Conservation (phyloP, 179 eudicot genomes). For the Vitellaria paradoxa region DNA sequence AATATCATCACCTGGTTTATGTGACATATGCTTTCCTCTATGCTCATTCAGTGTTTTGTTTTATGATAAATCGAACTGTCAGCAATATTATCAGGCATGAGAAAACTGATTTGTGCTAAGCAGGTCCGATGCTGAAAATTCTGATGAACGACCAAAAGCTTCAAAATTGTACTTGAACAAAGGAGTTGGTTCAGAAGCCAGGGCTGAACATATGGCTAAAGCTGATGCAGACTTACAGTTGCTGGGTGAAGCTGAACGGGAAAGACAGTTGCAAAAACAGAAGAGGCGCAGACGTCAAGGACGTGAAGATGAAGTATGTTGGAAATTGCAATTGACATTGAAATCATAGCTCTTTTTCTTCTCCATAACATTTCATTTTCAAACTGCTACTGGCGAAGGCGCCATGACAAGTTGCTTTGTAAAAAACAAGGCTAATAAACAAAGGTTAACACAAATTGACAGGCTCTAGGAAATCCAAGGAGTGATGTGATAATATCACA, state of each 20-base stretch:
- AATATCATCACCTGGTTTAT: constrained; percentile 7
- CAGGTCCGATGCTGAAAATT: constrained; percentile 60
- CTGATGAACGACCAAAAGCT: constrained; percentile 63
- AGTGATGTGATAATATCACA: no score
- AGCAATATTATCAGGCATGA: neutral
- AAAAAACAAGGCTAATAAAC: neutral
- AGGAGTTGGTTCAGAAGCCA: constrained; percentile 92
- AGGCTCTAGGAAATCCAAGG: neutral
- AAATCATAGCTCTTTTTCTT: neutral
- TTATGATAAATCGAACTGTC: neutral
- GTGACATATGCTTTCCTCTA: neutral
- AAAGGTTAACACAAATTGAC: neutral
- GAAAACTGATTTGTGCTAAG: constrained; percentile 12
- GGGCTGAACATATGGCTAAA: constrained; percentile 80
- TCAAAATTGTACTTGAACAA: constrained; percentile 71
- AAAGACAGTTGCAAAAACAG: constrained; percentile 71
- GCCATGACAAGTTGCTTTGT: neutral
- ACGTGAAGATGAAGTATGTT: constrained; percentile 88
- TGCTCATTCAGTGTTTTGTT: neutral
- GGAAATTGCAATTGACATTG: neutral
- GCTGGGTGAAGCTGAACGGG: constrained; percentile 63
- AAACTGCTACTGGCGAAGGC: neutral
- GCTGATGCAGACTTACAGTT: constrained; percentile 77
- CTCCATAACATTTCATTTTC: neutral
- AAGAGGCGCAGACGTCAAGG: constrained; percentile 92